phyloP scores from a whole-genome alignment of 2,329 filamentous ascomycete genomes.

The Diaporthe sp. region DNA sequence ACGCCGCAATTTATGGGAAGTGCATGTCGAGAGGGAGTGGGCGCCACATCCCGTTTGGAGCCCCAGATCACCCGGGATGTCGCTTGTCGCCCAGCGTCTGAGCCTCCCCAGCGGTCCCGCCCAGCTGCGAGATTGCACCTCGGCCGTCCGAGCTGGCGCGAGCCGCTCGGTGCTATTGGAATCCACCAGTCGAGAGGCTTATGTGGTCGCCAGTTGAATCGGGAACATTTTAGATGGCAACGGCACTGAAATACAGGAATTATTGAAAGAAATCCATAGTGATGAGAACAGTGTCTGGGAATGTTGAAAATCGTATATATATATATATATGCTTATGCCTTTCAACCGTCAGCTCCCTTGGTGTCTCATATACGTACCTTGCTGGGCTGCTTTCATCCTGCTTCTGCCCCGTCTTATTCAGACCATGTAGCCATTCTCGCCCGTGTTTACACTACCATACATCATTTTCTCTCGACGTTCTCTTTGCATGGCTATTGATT shows the following conservation, averaged over 20 bases:
- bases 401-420: too few species aligned
- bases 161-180: neutral
- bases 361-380: too few species aligned
- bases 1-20: neutral
- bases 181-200: neutral
- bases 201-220: too few species aligned
- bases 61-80: neutral
- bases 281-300: too few species aligned
- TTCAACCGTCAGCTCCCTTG: neutral
- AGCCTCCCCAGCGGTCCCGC: neutral
- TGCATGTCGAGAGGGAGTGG: neutral
- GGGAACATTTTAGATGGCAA: neutral
- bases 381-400: neutral
- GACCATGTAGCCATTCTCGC: too few species aligned
- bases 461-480: too few species aligned
- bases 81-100: neutral
- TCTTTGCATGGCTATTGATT: neutral
- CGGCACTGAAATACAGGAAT: neutral
- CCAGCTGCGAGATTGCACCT: slow-evolving; percentile 5
- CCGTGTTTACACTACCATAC: too few species aligned
- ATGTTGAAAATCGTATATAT: neutral
- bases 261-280: too few species aligned
- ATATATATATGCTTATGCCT: neutral
- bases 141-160: slow-evolving; percentile 2
- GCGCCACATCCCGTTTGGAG: neutral